Evolutionary conservation across 306 rosid species (phyloP), one percentile per base, ranked within the genome.

Genomic region (Pyrus betulifolia): DNA sequence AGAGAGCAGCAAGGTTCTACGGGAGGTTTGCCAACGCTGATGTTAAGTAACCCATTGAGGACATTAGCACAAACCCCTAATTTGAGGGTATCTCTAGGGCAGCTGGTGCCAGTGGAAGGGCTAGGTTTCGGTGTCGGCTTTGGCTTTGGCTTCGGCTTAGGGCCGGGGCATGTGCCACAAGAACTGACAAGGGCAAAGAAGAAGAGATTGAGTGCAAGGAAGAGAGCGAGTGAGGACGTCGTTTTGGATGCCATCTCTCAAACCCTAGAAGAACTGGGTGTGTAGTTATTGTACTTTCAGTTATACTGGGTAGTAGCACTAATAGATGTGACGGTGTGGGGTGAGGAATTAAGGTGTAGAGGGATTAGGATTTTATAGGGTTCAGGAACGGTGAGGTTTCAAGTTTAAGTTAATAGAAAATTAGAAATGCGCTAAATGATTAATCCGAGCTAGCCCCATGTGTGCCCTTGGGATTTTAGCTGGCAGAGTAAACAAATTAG

Each of bases 71-170:
- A 93, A 0, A 91, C 82, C 0, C 93, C 96, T 1, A 90, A 74
- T 70, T 90, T 89, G 2, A 90, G 89, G 51, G 93, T 75, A 45
- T 93, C 93, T 46, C 74, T 83, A 0, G 98, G 96, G 84, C 98
- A 93, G 4, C 72, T 4, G 0, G 33, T 70, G 1, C 31, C 4
- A 13, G 78, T 77, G 57, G 57, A 51, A 4, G 57, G 57, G 7
- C 19, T 51, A 2, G 83, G 44, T 8, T 10, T 40, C 2, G 83
- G 74, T 5, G 0, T 42, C 0, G 83, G 78, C 17, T 6, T 71
- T 0, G 76, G 76, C 35, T 0, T 74, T 17, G 84, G 84, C 13
- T 14, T 79, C 0, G 49, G 59, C 8, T 23, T 54, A 1, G 87
- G 85, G 15, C 35, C 65, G 2, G 83, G 76, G 80, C 96, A 79